These are phyloP conservation scores for Macrophomina pseudophaseolina DNA, from an alignment of 2,329 filamentous ascomycete species.

Conservation along the genomic window DNA sequence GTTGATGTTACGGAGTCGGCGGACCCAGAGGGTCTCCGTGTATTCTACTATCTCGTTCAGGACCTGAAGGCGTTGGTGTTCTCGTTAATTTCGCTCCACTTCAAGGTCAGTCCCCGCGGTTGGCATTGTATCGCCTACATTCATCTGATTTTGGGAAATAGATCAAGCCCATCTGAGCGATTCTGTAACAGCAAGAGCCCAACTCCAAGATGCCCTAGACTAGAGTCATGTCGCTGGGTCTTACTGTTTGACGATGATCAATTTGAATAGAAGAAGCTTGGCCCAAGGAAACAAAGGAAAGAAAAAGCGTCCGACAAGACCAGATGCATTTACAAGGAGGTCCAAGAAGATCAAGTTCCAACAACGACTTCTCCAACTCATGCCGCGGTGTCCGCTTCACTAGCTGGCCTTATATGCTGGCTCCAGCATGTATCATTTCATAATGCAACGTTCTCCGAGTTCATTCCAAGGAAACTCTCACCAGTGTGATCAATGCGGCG, in stretches of 20 bases:
- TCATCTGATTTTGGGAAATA: slow-evolving; percentile 33
- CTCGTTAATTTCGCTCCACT: slow-evolving; percentile 93
- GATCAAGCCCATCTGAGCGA: slow-evolving; percentile 72
- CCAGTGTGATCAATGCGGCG: too few species aligned
- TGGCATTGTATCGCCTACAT: neutral
- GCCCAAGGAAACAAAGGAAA: neutral
- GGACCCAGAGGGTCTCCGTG: slow-evolving; percentile 91
- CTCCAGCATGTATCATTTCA: too few species aligned
- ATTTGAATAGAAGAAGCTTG: neutral
- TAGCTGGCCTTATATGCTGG: too few species aligned
- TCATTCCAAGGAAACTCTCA: too few species aligned
- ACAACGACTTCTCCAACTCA: too few species aligned
- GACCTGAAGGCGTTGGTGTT: slow-evolving; percentile 97
- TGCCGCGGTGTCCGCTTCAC: too few species aligned
- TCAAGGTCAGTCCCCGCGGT: slow-evolving; percentile 67
- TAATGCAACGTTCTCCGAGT: too few species aligned
- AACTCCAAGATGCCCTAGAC: neutral
- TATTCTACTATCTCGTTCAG: slow-evolving; percentile 98
- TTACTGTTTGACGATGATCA: neutral
- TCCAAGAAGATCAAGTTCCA: too few species aligned
- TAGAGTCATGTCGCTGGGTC: neutral
- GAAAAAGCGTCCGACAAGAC: too few species aligned
- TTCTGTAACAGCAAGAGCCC: neutral
- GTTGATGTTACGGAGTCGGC: slow-evolving; percentile 96
- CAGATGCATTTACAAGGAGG: too few species aligned